Evolutionary conservation across 495 filamentous ascomycete genomes (phyloP), one percentile per base, ranked within the genome.

Genomic region (Hypoxylon cercidicola): DNA sequence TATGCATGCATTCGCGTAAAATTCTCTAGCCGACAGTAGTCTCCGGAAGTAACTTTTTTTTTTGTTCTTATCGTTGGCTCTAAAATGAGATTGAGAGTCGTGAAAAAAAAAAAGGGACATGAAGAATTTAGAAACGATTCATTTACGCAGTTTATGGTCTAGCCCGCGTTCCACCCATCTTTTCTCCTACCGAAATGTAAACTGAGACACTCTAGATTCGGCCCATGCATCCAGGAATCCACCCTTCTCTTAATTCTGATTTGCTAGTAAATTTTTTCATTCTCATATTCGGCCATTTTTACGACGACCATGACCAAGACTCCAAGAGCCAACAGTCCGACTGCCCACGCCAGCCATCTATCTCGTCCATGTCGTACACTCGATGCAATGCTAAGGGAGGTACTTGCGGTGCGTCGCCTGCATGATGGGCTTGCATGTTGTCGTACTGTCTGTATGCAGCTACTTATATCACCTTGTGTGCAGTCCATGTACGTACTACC

Each of bases 161-260:
- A 68, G 59, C 59, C 49, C 40, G 18, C 20, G 65, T 60, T 68
- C 55, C 60, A 51, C 25, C 41, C 32, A 25, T 57, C 53, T 45
- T 62, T 46, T 35, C 30, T 49, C 49, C 34, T 59, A 52, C 49
- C 40, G 43, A 59, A 62, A 43, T 41, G 21, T 62, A 59, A 53
- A 62, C 32, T 63, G 49, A 68, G 64, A 68, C 64, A 68, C 53
- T 65, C 64, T 60, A 62, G 48, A 68, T 63, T 62, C 54, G 54
- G 48, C 23, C 65, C 49, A 68, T 55, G 44, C 55, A 55, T 55
- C 13, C 16, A 46, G 48, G 25, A 55, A 45, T 15, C 59, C 65
- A 63, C 59, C 49, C 8, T 54, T 68, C 62, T n/a, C 34, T 25
- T 39, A 15, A 23, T 53, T 64, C 40, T 68, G 47, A 68, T 68